A percentile compares a stretch with the other conserved stretches of the same genome.
Conservation (phyloP, 2,329 filamentous ascomycete genomes). For the Pestalotiopsis sp. region DNA sequence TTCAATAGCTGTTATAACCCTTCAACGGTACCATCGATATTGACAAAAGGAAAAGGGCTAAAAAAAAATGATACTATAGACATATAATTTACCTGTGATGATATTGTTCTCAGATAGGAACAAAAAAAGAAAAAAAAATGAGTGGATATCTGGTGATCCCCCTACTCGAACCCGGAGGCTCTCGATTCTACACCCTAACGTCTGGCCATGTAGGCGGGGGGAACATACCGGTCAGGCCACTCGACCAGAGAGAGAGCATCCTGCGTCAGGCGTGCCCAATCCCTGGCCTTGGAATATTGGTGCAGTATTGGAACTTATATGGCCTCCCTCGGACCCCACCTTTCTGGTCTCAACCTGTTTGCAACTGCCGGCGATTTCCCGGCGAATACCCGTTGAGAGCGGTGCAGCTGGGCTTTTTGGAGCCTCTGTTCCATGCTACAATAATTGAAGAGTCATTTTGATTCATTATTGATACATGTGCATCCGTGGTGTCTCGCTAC, state of each 20-base stretch:
- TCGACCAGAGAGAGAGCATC: background rate
- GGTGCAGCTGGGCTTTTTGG: too few species aligned
- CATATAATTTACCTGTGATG: background rate
- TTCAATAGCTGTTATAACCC: too few species aligned
- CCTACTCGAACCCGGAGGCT: background rate
- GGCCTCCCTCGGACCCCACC: background rate
- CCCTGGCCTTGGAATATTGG: background rate
- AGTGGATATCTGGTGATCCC: background rate
- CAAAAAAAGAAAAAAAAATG: background rate
- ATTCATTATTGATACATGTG: too few species aligned
- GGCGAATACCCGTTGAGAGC: too few species aligned
- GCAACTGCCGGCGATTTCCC: background rate
- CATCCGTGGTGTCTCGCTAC: too few species aligned
- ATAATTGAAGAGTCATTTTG: too few species aligned
- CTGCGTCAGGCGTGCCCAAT: background rate
- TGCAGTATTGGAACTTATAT: background rate
- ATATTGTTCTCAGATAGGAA: background rate
- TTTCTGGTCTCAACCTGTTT: background rate
- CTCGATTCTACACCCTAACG: slow-evolving; percentile 3
- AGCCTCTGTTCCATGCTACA: too few species aligned
- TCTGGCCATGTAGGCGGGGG: slow-evolving; percentile 3
- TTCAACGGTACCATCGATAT: too few species aligned
- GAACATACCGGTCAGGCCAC: background rate
- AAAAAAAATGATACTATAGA: background rate
- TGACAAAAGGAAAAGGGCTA: too few species aligned